Conservation (phyloP, 257 asterid genomes). For the Cordia subcordata region DNA sequence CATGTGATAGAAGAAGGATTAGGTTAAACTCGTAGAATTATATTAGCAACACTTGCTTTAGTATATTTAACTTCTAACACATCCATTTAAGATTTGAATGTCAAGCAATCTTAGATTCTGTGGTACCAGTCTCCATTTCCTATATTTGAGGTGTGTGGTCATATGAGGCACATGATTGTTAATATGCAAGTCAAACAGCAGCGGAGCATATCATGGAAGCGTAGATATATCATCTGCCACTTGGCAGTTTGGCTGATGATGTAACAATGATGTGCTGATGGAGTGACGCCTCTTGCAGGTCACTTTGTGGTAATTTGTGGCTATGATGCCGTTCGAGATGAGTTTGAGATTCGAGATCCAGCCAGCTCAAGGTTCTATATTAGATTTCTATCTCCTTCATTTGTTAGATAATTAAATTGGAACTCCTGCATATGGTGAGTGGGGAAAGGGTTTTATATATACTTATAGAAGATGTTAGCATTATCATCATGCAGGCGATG, state of each 20-base stretch:
- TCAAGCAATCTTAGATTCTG: not conserved
- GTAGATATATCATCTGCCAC: not conserved
- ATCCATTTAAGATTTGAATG: not conserved
- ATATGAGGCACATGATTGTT: too few relatives aligned
- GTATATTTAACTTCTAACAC: not conserved
- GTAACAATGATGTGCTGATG: not conserved
- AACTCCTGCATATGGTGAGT: not conserved
- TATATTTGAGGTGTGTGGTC: too few relatives aligned
- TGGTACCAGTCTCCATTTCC: not conserved
- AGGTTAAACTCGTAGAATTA: not conserved
- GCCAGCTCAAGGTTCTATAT: slow-evolving; percentile 71
- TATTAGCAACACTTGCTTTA: not conserved
- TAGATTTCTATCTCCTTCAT: not conserved
- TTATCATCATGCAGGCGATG: too few relatives aligned
- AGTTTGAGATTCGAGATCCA: slow-evolving; percentile 98
- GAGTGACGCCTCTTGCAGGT: slow-evolving; percentile 37
- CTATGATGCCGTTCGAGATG: slow-evolving; percentile 64
- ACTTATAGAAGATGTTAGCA: too few relatives aligned
- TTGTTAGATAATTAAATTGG: not conserved
- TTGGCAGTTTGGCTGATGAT: not conserved
- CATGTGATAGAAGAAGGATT: too few relatives aligned
- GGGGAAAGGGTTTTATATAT: not conserved
- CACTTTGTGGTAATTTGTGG: slow-evolving; percentile 89
- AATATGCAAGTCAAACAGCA: too few relatives aligned
- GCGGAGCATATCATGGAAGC: too few relatives aligned